phyloP scores from a whole-genome alignment of 202 grass and related monocot genomes.

The Musa balbisiana region DNA sequence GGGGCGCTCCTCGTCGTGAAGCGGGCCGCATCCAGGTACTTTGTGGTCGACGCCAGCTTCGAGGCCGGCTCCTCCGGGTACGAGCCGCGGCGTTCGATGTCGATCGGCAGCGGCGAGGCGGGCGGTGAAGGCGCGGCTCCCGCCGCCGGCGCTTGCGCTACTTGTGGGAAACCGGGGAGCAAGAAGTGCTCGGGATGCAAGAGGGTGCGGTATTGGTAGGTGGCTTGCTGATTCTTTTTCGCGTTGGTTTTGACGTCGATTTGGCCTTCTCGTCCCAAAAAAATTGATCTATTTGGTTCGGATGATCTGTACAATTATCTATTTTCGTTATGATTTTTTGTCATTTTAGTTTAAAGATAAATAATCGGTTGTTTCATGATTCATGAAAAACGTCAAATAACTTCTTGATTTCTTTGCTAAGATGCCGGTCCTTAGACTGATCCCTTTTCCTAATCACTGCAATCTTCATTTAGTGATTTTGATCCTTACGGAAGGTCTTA shows the following conservation, averaged over 20 bases:
- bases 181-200: conserved; percentile 80
- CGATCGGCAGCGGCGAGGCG: conserved; percentile 11
- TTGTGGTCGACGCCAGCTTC: conserved; percentile 75
- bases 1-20: conserved; percentile 37
- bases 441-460: not conserved
- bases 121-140: conserved; percentile 7
- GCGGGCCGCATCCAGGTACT: conserved; percentile 64
- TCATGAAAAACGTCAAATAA: not conserved
- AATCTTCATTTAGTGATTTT: not conserved
- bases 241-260: not conserved
- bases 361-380: not conserved
- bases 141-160: conserved; percentile 30
- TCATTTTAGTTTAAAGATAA: not conserved
- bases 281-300: not conserved
- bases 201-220: conserved; percentile 84
- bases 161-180: conserved; percentile 37
- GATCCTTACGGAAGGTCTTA: not conserved
- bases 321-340: not conserved
- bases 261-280: not conserved
- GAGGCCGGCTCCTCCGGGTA: conserved; percentile 24
- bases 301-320: not conserved
- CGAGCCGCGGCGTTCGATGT: conserved; percentile 24
- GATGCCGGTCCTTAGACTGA: not conserved
- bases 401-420: not conserved
- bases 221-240: not conserved